phyloP scores from a whole-genome alignment of 2,329 filamentous ascomycete genomes.

The Alternaria postmessia region DNA sequence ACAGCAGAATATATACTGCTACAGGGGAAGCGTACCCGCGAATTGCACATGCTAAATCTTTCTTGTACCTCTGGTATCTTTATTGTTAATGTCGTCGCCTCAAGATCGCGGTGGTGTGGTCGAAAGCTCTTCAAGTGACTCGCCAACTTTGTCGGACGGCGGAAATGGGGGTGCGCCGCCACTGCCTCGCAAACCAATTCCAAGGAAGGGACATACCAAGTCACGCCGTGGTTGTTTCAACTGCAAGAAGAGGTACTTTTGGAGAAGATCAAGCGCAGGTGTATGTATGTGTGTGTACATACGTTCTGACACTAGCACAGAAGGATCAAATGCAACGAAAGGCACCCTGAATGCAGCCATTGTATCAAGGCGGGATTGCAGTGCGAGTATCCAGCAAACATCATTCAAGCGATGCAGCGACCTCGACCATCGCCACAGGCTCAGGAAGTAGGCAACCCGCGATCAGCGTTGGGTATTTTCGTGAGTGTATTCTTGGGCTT shows the following conservation, averaged over 20 bases:
- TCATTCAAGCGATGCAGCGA: slow-evolving; percentile 42
- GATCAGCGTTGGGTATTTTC: slow-evolving; percentile 45
- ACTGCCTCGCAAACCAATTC: slow-evolving; percentile 46
- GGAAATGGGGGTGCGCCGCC: slow-evolving; percentile 28
- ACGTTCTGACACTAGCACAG: slow-evolving; percentile 49
- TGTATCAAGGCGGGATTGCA: slow-evolving; percentile 69
- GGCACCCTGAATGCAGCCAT: slow-evolving; percentile 68
- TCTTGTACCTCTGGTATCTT: slow-evolving; percentile 21
- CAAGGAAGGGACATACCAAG: slow-evolving; percentile 70
- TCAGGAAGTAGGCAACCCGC: slow-evolving; percentile 38
- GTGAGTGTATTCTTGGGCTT: slow-evolving; percentile 32
- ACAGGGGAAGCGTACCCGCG: slow-evolving; percentile 28
- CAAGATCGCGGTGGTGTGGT: slow-evolving; percentile 28
- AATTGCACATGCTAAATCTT: slow-evolving; percentile 22
- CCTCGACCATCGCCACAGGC: slow-evolving; percentile 31
- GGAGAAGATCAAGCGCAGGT: background rate
- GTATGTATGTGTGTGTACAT: background rate
- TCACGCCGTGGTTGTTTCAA: slow-evolving; percentile 72
- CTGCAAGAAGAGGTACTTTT: slow-evolving; percentile 59
- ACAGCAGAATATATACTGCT: slow-evolving; percentile 40
- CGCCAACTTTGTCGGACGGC: slow-evolving; percentile 35
- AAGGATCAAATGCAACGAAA: slow-evolving; percentile 75
- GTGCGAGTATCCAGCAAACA: slow-evolving; percentile 67
- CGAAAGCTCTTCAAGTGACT: slow-evolving; percentile 44
- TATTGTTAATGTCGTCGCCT: slow-evolving; percentile 31